Base-by-base conservation (phyloP, 2,329 filamentous ascomycete species). In the Diaporthe sp. region DNA sequence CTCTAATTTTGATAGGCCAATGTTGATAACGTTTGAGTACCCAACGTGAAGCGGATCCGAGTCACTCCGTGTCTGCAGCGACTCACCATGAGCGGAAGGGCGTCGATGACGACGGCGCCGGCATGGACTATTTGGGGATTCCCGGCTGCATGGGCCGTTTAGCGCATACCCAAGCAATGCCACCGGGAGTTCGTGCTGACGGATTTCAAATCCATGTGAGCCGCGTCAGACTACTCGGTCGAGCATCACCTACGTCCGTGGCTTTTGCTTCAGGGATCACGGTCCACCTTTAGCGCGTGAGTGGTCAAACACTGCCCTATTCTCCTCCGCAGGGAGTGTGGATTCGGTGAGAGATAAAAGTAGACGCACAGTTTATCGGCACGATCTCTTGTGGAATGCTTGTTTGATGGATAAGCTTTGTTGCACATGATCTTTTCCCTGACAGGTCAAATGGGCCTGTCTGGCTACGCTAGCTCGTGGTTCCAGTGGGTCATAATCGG, bases 121-220 rank as follows among this genome's bases (percentile, higher is more conserved):
- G 28, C 9, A n/a, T 17, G 35, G 22, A 30, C n/a, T 25, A n/a
- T 7, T 30, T 47, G 30, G 40, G 25, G 40, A 33, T 66, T n/a
- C 58, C 58, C n/a, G 58, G 22, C 22, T 50, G 57, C 35, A 4
- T 60, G 6, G 12, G 3, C 33, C 22, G 6, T 40, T 25, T 60
- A 17, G 55, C 19, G 22, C 33, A 40, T 17, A 12, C 35, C 13
- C 17, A 30, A n/a, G 19, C 28, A 10, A 22, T 4, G 6, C 40
- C 60, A 45, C 25, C 58, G 58, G 45, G 40, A 64, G 58, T 19
- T 64, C 25, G 60, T 30, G 60, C 60, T 64, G 40, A 64, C 60
- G 9, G 40, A 5, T 15, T 38, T 7, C 9, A 38, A n/a, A 13
- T 38, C 3, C 13, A 8, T 22, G 54, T 55, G 25, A 55, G 54